Evolutionary conservation across 495 filamentous ascomycete species (phyloP).

Genomic region (Pseudomonodictys pantanalensis): DNA sequence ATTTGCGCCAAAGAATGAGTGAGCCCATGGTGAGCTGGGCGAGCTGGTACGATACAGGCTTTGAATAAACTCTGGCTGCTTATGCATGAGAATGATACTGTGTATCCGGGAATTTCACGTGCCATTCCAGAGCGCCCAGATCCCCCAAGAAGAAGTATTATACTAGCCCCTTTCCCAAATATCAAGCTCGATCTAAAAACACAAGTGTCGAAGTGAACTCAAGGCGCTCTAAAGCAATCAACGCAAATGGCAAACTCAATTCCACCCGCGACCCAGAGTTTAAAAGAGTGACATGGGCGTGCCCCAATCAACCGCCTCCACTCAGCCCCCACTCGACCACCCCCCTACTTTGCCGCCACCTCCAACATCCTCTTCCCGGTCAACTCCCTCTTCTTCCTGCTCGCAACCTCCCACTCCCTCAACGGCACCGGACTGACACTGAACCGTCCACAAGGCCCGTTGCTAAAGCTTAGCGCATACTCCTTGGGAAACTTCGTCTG

Average conservation of each 20-base stretch:
- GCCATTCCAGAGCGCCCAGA: too few relatives aligned
- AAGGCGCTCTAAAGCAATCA: neutral
- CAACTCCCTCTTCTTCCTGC: neutral
- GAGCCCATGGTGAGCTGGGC: too few relatives aligned
- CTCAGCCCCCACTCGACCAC: neutral
- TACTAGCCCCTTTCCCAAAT: too few relatives aligned
- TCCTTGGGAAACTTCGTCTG: neutral
- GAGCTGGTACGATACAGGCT: too few relatives aligned
- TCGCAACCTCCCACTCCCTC: neutral
- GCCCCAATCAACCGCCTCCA: neutral
- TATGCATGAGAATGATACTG: too few relatives aligned
- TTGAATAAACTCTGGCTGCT: too few relatives aligned
- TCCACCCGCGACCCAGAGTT: neutral
- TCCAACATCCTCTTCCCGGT: neutral
- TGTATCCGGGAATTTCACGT: too few relatives aligned
- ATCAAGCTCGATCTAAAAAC: too few relatives aligned
- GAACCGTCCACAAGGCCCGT: constrained; percentile 13
- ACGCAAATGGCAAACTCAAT: neutral
- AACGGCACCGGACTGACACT: neutral
- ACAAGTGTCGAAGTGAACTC: too few relatives aligned
- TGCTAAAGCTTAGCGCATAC: constrained; percentile 4
- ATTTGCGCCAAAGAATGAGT: too few relatives aligned
- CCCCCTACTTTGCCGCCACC: neutral
- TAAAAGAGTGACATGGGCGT: constrained; percentile 3
- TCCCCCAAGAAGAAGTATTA: too few relatives aligned